Evolutionary conservation across 306 rosid genomes (phyloP).

Genomic region (Spatholobus suberectus): DNA sequence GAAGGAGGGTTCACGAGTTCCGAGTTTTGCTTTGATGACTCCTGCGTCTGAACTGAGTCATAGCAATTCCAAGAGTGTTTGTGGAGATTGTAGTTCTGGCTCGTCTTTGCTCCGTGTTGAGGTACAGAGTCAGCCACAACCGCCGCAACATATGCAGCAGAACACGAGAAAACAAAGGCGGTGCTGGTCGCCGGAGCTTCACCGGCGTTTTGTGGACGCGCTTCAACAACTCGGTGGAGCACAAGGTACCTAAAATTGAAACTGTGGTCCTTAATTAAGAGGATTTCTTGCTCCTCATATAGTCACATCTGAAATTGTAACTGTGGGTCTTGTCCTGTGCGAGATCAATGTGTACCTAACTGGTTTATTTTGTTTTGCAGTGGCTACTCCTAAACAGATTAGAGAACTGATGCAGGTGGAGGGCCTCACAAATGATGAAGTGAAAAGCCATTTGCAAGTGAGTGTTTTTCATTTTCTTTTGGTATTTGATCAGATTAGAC

Average conservation of each 20-base stretch:
- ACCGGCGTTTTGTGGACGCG: slow-evolving; percentile 75
- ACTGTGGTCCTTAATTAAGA: neutral
- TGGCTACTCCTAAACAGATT: slow-evolving; percentile 95
- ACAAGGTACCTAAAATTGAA: slow-evolving; percentile 57
- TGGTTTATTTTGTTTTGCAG: slow-evolving; percentile 55
- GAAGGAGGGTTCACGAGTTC: slow-evolving; percentile 57
- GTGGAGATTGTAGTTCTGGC: slow-evolving; percentile 52
- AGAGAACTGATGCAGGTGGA: slow-evolving; percentile 89
- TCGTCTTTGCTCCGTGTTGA: slow-evolving; percentile 55
- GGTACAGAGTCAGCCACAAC: slow-evolving; percentile 48
- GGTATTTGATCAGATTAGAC: neutral
- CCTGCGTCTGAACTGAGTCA: slow-evolving; percentile 53
- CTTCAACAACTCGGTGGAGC: slow-evolving; percentile 88
- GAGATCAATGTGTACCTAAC: neutral
- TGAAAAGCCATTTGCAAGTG: slow-evolving; percentile 95
- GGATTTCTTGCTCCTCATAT: neutral
- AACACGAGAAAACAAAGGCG: slow-evolving; percentile 75
- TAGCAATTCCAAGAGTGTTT: slow-evolving; percentile 42
- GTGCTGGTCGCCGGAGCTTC: slow-evolving; percentile 91
- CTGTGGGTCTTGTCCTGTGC: neutral
- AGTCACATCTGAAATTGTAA: slow-evolving; percentile 23
- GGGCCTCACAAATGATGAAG: slow-evolving; percentile 94
- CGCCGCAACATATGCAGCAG: slow-evolving; percentile 49
- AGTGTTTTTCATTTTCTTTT: neutral
- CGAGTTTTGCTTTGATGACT: slow-evolving; percentile 66